Evolutionary conservation across 2,329 filamentous ascomycete genomes (phyloP), one percentile per base, ranked within the genome.

Genomic region (Claviceps capensis): DNA sequence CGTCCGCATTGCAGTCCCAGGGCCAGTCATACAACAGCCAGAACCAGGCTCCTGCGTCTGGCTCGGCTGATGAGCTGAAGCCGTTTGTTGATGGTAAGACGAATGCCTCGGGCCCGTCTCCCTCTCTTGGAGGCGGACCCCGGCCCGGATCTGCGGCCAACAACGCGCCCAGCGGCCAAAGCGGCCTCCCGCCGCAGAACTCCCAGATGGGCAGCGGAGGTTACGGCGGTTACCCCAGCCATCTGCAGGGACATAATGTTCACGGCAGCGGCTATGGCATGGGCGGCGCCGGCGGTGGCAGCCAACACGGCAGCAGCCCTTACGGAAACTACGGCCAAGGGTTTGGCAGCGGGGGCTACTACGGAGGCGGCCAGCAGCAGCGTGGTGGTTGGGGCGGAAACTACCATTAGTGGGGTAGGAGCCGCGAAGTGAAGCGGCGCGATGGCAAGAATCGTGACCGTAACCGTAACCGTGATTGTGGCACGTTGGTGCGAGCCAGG

Each of bases 131-230:
- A 30, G 73, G 56, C n/a, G 57, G 74, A 45, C 74, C 75, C 23
- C 76, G 78, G 16, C 78, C 78, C 6, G 77, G 77, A 46, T 82
- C 78, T 36, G 78, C 78, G 13, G 70, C 76, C 6, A 79, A 79
- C 64, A 74, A 70, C 51, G 70, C 69, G 2, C 69, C 76, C 4
- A 69, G 74, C 44, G 65, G 60, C 22, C 75, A 77, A 63, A 65
- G 70, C 42, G 76, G 77, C 30, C 73, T 81, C 11, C 78, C 77
- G 2, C 77, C 77, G 56, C 75, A 77, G 43, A 69, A 66, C 57
- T 76, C 75, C 54, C 76, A 78, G 64, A 77, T 78, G 67, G 72
- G 72, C 49, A 73, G 68, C 44, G 62, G 48, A 43, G 62, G 50
- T 45, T 81, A 81, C 59, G 72, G 72, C 48, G 74, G 71, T 50